These are phyloP conservation scores for Achaetomium macrosporum DNA, from an alignment of 2,329 filamentous ascomycete genomes.

Conservation along the genomic window DNA sequence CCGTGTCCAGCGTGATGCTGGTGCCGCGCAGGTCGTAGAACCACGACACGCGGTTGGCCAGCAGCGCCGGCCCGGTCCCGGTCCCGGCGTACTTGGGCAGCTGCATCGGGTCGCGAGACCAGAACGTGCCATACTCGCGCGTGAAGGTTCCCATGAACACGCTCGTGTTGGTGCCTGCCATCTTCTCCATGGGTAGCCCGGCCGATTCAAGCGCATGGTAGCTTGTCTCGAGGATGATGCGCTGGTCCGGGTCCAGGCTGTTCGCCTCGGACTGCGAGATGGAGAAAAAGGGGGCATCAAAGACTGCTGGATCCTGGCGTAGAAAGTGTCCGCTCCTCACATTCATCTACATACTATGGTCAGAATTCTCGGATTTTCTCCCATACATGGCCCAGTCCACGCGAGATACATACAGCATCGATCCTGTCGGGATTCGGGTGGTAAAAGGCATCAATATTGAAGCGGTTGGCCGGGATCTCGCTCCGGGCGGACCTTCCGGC, in stretches of 20 bases:
- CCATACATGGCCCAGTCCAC: no score
- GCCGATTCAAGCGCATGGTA: neutral
- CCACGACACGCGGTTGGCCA: conserved; percentile 14
- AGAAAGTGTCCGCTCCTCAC: neutral
- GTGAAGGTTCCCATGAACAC: neutral
- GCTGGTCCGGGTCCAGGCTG: neutral
- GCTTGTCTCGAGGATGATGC: neutral
- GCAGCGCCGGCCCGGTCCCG: conserved; percentile 3
- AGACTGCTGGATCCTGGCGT: neutral
- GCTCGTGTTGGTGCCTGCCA: conserved; percentile 1
- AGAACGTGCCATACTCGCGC: neutral
- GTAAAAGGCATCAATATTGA: conserved; percentile 32
- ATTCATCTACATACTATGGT: neutral
- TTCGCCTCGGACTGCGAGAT: neutral
- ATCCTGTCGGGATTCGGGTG: conserved; percentile 15
- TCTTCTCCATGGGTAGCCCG: neutral
- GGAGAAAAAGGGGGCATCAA: neutral
- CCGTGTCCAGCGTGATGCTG: conserved; percentile 14
- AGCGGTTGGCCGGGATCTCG: conserved; percentile 26
- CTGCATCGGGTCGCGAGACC: neutral
- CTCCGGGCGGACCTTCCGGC: conserved; percentile 15
- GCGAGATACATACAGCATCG: no score
- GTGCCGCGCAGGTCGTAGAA: conserved; percentile 15
- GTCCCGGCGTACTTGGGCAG: neutral
- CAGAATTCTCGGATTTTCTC: neutral